These are phyloP conservation scores for Ettlia oleoabundans DNA, from an alignment of 139 green algal genomes.

Conservation along the genomic window DNA sequence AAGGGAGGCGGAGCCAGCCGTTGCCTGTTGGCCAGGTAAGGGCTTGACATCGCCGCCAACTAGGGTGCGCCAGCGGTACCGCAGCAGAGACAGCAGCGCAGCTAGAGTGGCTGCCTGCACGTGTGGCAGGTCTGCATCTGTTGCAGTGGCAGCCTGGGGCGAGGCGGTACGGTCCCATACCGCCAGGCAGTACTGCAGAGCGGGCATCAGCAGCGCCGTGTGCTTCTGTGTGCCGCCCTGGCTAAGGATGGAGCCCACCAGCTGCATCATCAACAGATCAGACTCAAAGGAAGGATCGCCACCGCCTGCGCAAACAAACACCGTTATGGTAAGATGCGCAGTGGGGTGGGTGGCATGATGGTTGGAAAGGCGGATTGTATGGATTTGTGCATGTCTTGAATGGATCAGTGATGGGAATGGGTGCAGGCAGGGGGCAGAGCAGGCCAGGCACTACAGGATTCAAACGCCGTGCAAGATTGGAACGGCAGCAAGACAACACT, in stretches of 20 bases:
- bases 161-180: constrained; percentile 2
- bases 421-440: too few relatives aligned
- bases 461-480: too few relatives aligned
- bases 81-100: constrained; percentile 33
- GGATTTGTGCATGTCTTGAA: too few relatives aligned
- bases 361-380: background rate
- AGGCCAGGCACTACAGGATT: too few relatives aligned
- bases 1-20: background rate
- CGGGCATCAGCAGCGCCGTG: constrained; percentile 17
- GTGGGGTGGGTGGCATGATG: background rate
- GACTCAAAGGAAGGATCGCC: constrained; percentile 26
- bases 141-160: background rate
- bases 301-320: background rate
- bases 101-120: constrained; percentile 16
- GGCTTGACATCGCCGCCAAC: background rate
- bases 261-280: constrained; percentile 7
- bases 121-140: constrained; percentile 14
- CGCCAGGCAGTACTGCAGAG: background rate
- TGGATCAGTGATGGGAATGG: too few relatives aligned
- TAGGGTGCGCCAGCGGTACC: constrained; percentile 25
- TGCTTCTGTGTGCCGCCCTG: constrained; percentile 25
- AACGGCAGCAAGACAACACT: too few relatives aligned
- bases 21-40: too few relatives aligned
- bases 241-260: constrained; percentile 6
- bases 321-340: too few relatives aligned